Evolutionary conservation across 208 protist genomes (phyloP).

Genomic region (Leptomonas pyrrhocoris): DNA sequence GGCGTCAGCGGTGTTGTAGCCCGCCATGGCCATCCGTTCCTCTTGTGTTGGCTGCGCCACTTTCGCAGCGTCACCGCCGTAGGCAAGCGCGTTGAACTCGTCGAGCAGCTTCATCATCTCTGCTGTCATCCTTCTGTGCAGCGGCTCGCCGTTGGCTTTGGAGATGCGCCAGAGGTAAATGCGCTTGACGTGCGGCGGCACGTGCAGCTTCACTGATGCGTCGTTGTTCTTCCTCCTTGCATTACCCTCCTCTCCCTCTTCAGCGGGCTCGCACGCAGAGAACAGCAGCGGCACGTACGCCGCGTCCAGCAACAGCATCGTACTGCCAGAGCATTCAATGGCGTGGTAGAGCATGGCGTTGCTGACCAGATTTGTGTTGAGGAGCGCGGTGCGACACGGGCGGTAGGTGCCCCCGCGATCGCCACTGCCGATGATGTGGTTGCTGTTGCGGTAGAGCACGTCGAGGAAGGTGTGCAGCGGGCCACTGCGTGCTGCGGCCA

Average conservation of each 20-base stretch:
- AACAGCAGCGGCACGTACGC: constrained; percentile 56
- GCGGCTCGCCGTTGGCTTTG: constrained; percentile 10
- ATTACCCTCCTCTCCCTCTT: neutral
- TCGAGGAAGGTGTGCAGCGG: constrained; percentile 53
- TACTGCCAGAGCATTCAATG: constrained; percentile 38
- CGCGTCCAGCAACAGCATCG: constrained; percentile 46
- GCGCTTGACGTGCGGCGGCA: constrained; percentile 47
- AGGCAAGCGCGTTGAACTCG: constrained; percentile 38
- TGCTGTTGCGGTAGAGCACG: constrained; percentile 39
- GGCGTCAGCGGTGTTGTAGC: no score
- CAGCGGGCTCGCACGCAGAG: neutral
- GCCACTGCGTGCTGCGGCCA: constrained; percentile 39
- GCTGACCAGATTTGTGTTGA: constrained; percentile 69
- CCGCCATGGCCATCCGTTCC: no score
- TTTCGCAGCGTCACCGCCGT: no score
- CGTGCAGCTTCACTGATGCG: constrained; percentile 21
- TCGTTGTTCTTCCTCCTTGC: neutral
- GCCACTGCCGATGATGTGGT: constrained; percentile 22
- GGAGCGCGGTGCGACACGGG: constrained; percentile 54
- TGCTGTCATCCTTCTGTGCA: constrained; percentile 13
- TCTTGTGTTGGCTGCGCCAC: no score
- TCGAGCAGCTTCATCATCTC: constrained; percentile 30
- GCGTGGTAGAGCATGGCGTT: constrained; percentile 58
- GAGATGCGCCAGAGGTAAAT: constrained; percentile 62
- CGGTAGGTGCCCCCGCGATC: constrained; percentile 32